Conservation (phyloP, 2,329 filamentous ascomycete genomes). For the Aspergillus sp. region DNA sequence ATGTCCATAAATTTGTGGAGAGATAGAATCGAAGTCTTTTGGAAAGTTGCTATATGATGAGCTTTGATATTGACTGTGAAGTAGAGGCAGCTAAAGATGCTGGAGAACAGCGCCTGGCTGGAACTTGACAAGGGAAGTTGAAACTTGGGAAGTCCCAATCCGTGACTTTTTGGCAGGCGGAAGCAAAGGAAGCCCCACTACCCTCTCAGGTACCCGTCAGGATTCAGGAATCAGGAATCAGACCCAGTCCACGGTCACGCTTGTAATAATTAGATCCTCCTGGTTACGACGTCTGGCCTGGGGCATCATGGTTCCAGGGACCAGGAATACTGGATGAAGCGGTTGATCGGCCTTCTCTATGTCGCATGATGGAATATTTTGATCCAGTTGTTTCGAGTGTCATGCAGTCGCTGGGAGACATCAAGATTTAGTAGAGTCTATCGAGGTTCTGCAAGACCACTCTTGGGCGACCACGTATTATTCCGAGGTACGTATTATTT, state of each 20-base stretch:
- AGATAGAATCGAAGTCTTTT: neutral
- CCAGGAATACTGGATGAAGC: neutral
- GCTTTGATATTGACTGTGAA: neutral
- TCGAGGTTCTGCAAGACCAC: constrained; percentile 15
- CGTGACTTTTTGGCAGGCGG: constrained; percentile 17
- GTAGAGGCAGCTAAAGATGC: neutral
- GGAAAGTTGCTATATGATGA: neutral
- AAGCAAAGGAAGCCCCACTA: constrained; percentile 23
- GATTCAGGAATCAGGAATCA: constrained; percentile 16
- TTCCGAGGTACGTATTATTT: constrained; percentile 1
- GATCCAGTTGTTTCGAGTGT: neutral
- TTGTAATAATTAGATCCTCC: neutral
- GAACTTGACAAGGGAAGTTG: neutral
- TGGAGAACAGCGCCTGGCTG: neutral
- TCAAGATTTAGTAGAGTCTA: neutral
- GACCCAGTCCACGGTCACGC: neutral
- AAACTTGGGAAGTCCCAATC: neutral
- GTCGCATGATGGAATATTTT: neutral
- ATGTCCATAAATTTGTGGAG: neutral
- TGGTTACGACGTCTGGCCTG: neutral
- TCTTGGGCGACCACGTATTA: constrained; percentile 14
- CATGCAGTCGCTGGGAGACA: neutral
- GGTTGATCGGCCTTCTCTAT: neutral
- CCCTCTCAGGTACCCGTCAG: constrained; percentile 27
- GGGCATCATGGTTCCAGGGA: neutral